These are phyloP conservation scores for Luvunga scandens DNA, from an alignment of 345 rosid species.

Conservation along the genomic window DNA sequence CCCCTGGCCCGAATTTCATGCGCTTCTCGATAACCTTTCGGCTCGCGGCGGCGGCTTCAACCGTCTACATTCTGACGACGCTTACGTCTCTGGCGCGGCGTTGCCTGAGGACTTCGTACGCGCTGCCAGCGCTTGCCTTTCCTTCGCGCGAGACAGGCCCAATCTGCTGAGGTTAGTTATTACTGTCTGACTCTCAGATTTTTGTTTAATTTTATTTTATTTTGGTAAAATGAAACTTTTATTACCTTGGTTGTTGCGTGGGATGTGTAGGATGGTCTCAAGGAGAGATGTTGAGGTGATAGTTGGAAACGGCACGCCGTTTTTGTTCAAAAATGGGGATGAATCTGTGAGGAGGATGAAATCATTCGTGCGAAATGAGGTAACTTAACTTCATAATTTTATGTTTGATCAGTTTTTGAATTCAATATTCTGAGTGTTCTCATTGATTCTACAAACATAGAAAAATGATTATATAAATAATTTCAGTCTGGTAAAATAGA, in stretches of 20 bases:
- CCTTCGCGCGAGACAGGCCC: conserved; percentile 64
- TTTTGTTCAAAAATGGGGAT: conserved; percentile 54
- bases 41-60: conserved; percentile 44
- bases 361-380: conserved; percentile 39
- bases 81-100: conserved; percentile 27
- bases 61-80: conserved; percentile 18
- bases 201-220: neutral
- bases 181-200: neutral
- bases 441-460: neutral
- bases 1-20: conserved; percentile 45
- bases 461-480: neutral
- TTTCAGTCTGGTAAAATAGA: neutral
- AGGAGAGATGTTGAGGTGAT: conserved; percentile 65
- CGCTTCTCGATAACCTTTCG: conserved; percentile 35
- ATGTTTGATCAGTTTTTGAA: neutral
- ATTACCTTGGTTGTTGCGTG: neutral
- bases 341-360: conserved; percentile 60
- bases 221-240: neutral
- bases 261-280: conserved; percentile 52
- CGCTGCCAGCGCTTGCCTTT: conserved; percentile 58
- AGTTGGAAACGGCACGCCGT: conserved; percentile 56
- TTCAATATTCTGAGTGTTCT: neutral
- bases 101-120: conserved; percentile 53
- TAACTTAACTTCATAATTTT: conserved; percentile 17
- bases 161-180: conserved; percentile 40